Evolutionary conservation across 169 alveolate genomes (phyloP).

Genomic region (Eimeria maxima): DNA sequence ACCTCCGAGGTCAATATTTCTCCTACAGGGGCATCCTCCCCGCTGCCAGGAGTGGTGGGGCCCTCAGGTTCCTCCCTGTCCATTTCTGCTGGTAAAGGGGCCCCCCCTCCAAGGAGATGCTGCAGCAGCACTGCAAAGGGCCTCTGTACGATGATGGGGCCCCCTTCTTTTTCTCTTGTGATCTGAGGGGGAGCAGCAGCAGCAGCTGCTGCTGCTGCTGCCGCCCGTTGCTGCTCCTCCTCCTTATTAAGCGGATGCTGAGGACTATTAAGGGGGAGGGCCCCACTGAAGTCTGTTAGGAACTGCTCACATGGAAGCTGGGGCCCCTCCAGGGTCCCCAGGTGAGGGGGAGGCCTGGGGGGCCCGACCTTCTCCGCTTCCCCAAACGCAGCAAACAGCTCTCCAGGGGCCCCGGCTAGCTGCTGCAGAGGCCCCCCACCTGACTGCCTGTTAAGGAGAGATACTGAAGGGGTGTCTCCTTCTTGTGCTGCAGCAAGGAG

Average conservation of each 20-base stretch:
- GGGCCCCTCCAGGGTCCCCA: not conserved
- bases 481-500: not conserved
- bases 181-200: not conserved
- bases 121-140: conserved; percentile 59
- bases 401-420: conserved; percentile 30
- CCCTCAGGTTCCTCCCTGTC: not conserved
- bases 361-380: not conserved
- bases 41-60: not conserved
- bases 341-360: not conserved
- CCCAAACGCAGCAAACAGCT: not conserved
- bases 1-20: not conserved
- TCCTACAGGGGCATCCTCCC: not conserved
- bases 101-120: conserved; percentile 40
- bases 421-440: conserved; percentile 47
- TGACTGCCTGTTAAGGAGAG: conserved; percentile 16
- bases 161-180: not conserved
- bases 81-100: not conserved
- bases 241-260: conserved; percentile 24
- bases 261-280: conserved; percentile 42
- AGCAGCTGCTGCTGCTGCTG: conserved; percentile 40
- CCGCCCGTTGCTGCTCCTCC: not conserved
- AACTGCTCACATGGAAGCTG: not conserved
- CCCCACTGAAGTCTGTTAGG: conserved; percentile 45
- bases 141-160: conserved; percentile 20
- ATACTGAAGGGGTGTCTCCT: not conserved